phyloP scores from a whole-genome alignment of 768 basidiomycete species.

The Naematelia encephala region DNA sequence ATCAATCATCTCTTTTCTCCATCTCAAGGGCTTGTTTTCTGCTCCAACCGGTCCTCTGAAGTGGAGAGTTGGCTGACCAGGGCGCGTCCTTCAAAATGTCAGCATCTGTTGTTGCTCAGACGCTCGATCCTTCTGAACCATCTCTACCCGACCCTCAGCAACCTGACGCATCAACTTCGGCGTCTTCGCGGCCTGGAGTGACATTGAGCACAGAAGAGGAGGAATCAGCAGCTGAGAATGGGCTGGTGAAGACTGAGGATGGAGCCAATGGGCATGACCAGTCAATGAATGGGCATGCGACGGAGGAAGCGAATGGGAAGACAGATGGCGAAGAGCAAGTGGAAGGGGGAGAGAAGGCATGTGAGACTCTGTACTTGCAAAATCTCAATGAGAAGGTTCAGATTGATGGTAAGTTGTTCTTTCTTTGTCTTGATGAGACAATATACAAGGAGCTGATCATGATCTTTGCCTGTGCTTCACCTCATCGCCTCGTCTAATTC shows the following conservation, averaged over 20 bases:
- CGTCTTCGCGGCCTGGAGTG: neutral
- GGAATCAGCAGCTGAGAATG: conserved; percentile 15
- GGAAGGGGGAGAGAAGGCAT: conserved; percentile 50
- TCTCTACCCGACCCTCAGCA: neutral
- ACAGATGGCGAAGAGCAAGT: conserved; percentile 12
- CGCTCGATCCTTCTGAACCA: neutral
- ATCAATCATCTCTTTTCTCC: no score
- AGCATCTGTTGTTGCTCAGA: neutral
- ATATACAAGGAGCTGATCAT: neutral
- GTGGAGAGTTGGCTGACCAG: neutral
- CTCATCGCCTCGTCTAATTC: neutral
- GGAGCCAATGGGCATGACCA: conserved; percentile 6
- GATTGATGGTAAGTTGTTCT: conserved; percentile 46
- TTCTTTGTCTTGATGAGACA: neutral
- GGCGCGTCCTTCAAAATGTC: neutral
- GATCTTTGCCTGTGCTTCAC: neutral
- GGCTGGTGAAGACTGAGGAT: neutral
- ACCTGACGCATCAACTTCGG: neutral
- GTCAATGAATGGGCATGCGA: conserved; percentile 2
- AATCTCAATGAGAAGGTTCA: conserved; percentile 83
- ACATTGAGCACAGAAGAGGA: conserved; percentile 16
- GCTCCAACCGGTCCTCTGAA: neutral
- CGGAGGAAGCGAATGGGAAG: conserved; percentile 11
- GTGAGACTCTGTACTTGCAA: conserved; percentile 91
- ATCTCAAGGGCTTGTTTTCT: no score